Evolutionary conservation across 1,284 basidiomycete genomes (phyloP), one percentile per base, ranked within the genome.

Genomic region (Ceratobasidium sp.): DNA sequence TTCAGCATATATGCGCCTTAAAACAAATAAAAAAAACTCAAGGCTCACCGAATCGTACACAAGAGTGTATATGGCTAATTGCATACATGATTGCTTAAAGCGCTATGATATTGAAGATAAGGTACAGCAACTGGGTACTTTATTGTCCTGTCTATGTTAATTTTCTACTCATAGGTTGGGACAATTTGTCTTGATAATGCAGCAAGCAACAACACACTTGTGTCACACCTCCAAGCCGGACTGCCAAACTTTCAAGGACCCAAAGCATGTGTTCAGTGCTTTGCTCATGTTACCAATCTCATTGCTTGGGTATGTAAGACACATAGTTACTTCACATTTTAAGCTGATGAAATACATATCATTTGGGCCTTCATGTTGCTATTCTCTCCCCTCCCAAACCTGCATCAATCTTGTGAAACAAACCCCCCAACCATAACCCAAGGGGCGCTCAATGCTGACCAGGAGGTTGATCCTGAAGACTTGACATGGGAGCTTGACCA

Each of bases 101-200:
- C 56, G 56, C 3, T 58, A 42, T 34, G 56, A 43, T 5, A 60
- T 60, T 60, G 57, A 32, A 20, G 42, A 60, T 3, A 60, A 60
- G 22, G 57, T 60, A 47, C n/a, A n/a, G n/a, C n/a, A n/a, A n/a
- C n/a, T n/a, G 29, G 27, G 3, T 43, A 12, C 3, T 4, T 20
- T 20, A 7, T 17, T 25, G 4, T 40, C 38, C 38, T 40, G 38
- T 17, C 8, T 40, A 40, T 8, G 38, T 40, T 40, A 40, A 10
- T 40, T 8, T 40, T 17, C 8, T 4, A 12, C 27, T 1, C 20
- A 3, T 17, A 57, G 40, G 29, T 60, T n/a, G 17, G 45, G 22
- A 45, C 40, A 3, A 47, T 34, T 17, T 60, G 40, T 32, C 10
- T 29, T 27, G 57, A 60, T 60, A 12, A 47, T 60, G 27, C 47